Evolutionary conservation across 164 flowering plant genomes (phyloP).

Genomic region (Cinnamomum chago): DNA sequence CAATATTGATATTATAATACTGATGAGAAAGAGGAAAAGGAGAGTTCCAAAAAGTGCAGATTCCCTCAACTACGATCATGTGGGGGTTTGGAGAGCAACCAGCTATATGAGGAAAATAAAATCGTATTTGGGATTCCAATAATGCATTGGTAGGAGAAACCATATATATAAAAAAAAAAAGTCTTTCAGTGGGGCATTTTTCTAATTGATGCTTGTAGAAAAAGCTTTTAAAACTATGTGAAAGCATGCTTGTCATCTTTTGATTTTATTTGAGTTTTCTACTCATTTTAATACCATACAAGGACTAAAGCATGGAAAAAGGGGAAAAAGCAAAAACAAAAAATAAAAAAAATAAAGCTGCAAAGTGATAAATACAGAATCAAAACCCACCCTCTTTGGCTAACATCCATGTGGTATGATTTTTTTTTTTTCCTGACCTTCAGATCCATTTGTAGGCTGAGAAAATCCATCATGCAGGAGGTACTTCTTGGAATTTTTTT

Average conservation of each 20-base stretch:
- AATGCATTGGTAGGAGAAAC: conserved; percentile 9
- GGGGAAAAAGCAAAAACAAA: conserved; percentile 1
- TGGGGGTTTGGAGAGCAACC: conserved; percentile 5
- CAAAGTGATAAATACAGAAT: conserved; percentile 10
- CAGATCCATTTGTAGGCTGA: not conserved
- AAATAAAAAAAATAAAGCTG: not conserved
- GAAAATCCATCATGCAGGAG: not conserved
- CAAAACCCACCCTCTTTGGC: not conserved
- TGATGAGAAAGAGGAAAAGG: conserved; percentile 3
- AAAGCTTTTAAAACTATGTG: not conserved
- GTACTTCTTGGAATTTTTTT: not conserved
- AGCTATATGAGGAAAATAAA: not conserved
- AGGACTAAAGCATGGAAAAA: not conserved
- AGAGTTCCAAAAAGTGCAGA: conserved; percentile 1
- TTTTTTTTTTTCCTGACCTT: not conserved
- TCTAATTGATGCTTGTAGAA: not conserved
- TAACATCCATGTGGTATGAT: not conserved
- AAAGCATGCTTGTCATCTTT: conserved; percentile 5
- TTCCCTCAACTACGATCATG: conserved; percentile 9
- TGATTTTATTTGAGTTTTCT: not conserved
- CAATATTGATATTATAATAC: not conserved
- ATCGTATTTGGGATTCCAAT: conserved; percentile 12
- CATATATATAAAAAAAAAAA: conserved; percentile 1
- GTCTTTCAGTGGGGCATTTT: not conserved
- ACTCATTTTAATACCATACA: conserved; percentile 1